Evolutionary conservation across 2,329 filamentous ascomycete genomes (phyloP).

Genomic region (Arthrobotrys musiformis): DNA sequence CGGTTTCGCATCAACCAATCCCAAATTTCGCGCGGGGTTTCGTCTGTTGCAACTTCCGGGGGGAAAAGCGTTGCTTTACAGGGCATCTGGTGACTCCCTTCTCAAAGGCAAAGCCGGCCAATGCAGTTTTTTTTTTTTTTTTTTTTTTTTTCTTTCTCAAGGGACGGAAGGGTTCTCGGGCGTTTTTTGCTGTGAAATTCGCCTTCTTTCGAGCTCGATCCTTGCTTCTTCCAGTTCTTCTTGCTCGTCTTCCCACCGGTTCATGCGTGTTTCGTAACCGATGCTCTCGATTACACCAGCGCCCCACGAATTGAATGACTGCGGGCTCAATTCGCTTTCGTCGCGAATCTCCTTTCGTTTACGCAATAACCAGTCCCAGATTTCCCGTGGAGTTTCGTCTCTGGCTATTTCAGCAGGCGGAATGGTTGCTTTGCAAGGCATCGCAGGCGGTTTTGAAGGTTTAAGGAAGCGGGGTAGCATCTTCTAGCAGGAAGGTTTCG

Average conservation of each 20-base stretch:
- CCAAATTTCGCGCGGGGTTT: slow-evolving; percentile 6
- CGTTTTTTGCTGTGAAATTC: slow-evolving; percentile 11
- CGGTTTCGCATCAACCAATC: slow-evolving; percentile 15
- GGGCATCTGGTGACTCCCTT: slow-evolving; percentile 1
- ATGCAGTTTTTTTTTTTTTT: too few species aligned
- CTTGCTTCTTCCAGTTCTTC: slow-evolving; percentile 25
- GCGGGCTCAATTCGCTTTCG: slow-evolving; percentile 28
- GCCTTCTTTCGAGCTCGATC: slow-evolving; percentile 22
- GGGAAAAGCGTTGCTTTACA: slow-evolving; percentile 19
- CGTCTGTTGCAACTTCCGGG: neutral
- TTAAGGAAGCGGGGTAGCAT: slow-evolving; percentile 49
- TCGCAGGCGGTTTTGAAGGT: slow-evolving; percentile 6
- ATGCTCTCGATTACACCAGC: slow-evolving; percentile 33
- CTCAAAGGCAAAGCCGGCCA: neutral
- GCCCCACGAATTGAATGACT: slow-evolving; percentile 43
- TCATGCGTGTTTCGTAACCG: slow-evolving; percentile 44
- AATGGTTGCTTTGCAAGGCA: slow-evolving; percentile 49
- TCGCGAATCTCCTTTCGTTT: slow-evolving; percentile 46
- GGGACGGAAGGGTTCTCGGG: neutral
- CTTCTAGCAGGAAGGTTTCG: slow-evolving; percentile 6
- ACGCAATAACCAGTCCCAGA: slow-evolving; percentile 48
- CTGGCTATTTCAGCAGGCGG: slow-evolving; percentile 42
- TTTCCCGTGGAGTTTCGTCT: slow-evolving; percentile 42
- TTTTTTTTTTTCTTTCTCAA: too few species aligned
- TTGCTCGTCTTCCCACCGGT: slow-evolving; percentile 43